phyloP scores from a whole-genome alignment of 306 rosid species.

The Betula pendula region DNA sequence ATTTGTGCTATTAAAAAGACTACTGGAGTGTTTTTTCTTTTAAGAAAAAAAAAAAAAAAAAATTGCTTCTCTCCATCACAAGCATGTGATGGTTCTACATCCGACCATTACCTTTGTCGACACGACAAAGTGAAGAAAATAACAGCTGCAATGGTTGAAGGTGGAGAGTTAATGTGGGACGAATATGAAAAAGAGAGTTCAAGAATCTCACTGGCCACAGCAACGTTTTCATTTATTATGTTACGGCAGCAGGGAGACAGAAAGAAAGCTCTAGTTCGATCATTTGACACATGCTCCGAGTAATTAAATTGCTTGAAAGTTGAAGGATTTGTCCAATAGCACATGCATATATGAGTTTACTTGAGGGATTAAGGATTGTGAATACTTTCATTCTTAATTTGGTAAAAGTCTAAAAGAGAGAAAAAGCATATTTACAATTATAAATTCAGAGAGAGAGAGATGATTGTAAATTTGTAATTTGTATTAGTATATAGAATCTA shows the following conservation, averaged over 20 bases:
- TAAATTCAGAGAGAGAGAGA: neutral
- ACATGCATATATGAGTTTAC: neutral
- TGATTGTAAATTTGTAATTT: no score
- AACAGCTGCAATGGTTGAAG: neutral
- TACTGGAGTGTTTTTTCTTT: no score
- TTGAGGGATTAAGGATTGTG: neutral
- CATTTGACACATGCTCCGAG: constrained; percentile 27
- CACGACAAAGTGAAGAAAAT: neutral
- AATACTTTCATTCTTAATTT: no score
- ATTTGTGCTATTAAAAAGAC: no score
- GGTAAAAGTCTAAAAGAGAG: no score
- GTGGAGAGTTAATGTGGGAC: neutral
- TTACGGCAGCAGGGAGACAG: neutral
- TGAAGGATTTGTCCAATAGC: neutral
- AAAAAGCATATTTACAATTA: no score
- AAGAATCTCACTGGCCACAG: neutral
- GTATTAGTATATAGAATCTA: no score
- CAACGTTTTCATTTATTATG: constrained; percentile 17
- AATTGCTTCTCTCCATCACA: no score
- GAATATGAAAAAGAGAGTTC: constrained; percentile 19
- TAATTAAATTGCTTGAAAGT: neutral
- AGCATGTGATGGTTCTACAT: no score
- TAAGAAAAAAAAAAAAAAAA: no score
- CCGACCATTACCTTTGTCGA: neutral
- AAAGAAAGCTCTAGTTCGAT: constrained; percentile 27